phyloP scores from a whole-genome alignment of 192 early-diverging fungal species.

The Coemansia sp. region DNA sequence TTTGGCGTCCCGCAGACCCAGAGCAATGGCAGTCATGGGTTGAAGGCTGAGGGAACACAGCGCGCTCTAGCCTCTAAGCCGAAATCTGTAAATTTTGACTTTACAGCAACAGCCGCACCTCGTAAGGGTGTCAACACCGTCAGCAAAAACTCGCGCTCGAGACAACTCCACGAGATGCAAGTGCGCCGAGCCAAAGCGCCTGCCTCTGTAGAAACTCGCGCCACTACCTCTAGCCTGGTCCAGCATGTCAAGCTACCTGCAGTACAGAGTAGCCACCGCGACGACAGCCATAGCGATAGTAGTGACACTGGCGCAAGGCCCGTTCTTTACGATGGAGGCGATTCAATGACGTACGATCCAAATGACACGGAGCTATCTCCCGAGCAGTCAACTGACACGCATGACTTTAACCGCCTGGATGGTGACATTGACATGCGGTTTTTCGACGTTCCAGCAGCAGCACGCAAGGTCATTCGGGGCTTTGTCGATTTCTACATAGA shows the following conservation, averaged over 20 bases:
- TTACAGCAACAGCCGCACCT: constrained; percentile 8
- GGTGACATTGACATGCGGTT: constrained; percentile 42
- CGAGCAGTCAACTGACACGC: constrained; percentile 27
- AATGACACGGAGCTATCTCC: constrained; percentile 21
- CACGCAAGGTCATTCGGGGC: constrained; percentile 30
- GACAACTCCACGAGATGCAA: not conserved
- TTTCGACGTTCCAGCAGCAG: constrained; percentile 16
- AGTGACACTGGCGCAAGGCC: not conserved
- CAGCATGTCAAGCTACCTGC: not conserved
- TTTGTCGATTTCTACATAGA: constrained; percentile 45
- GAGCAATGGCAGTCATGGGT: not conserved
- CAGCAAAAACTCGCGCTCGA: constrained; percentile 14
- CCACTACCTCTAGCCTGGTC: not conserved
- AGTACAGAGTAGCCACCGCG: not conserved
- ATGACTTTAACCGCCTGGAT: constrained; percentile 33
- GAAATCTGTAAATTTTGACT: not conserved
- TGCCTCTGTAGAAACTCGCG: not conserved
- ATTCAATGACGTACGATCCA: not conserved
- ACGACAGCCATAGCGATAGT: not conserved
- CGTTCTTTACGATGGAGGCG: not conserved
- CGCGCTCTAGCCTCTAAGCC: not conserved
- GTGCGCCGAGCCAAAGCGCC: not conserved
- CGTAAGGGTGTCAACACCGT: constrained; percentile 19
- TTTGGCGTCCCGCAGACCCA: not conserved
- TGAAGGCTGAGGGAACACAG: not conserved